Evolutionary conservation across 495 filamentous ascomycete species (phyloP).

Genomic region (Penicillium psychrofluorescens): DNA sequence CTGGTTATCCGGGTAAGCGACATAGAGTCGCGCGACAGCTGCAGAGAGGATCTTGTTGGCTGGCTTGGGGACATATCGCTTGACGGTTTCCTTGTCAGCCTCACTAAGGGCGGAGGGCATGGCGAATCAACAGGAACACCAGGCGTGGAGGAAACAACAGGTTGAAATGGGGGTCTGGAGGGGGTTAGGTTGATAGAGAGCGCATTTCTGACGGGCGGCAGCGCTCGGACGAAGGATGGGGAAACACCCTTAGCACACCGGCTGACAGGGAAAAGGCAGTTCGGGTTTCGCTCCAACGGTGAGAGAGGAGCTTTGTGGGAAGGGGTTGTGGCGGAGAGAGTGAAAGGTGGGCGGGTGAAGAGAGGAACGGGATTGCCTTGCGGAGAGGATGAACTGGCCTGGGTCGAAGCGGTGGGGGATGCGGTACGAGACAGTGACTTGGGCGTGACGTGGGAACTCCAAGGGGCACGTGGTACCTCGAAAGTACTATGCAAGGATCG

Average conservation of each 20-base stretch:
- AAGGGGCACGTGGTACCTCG: conserved; percentile 16
- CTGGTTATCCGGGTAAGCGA: conserved; percentile 78
- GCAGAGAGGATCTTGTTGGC: conserved; percentile 94
- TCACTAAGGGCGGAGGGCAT: conserved; percentile 89
- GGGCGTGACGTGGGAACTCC: conserved; percentile 6
- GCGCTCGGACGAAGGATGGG: conserved; percentile 1
- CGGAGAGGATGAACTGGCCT: conserved; percentile 6
- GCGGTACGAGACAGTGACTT: conserved; percentile 14
- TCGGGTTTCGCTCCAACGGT: not conserved
- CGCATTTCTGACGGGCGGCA: conserved; percentile 26
- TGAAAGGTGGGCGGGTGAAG: conserved; percentile 1
- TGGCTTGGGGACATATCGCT: conserved; percentile 81
- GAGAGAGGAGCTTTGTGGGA: not conserved
- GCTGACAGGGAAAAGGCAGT: conserved; percentile 4
- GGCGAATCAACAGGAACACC: conserved; percentile 12
- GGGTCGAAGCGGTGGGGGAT: conserved; percentile 6
- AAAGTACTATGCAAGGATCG: conserved; percentile 4
- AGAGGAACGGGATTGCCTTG: conserved; percentile 23
- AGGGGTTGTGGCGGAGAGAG: not conserved
- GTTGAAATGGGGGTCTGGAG: conserved; percentile 2
- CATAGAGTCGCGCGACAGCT: conserved; percentile 88
- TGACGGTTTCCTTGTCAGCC: conserved; percentile 88
- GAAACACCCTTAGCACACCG: conserved; percentile 9
- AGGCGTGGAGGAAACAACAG: not conserved
- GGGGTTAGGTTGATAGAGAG: conserved; percentile 10